Conservation (phyloP, 768 basidiomycete genomes). For the Pisolithus albus region DNA sequence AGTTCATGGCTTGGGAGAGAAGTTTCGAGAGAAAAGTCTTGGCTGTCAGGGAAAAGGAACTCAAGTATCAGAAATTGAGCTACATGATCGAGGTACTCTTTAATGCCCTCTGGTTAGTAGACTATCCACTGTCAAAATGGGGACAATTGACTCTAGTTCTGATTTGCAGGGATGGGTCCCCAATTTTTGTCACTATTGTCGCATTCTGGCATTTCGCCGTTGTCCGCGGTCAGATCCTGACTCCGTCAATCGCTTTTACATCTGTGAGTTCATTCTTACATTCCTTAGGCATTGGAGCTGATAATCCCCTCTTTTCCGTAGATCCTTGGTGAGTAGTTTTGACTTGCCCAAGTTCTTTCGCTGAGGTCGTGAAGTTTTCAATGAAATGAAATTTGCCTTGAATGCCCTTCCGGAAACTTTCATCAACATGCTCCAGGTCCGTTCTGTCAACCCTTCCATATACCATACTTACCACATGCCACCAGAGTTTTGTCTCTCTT, state of each 20-base stretch:
- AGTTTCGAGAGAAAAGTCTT: conserved; percentile 75
- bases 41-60: conserved; percentile 69
- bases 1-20: conserved; percentile 96
- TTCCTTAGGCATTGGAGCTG: not conserved
- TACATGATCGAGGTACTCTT: conserved; percentile 76
- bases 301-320: conserved; percentile 7
- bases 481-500: conserved; percentile 71
- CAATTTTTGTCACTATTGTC: conserved; percentile 53
- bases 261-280: conserved; percentile 32
- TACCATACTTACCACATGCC: not conserved
- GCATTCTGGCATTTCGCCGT: conserved; percentile 72
- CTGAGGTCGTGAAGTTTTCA: conserved; percentile 52
- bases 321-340: conserved; percentile 34
- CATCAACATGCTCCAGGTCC: conserved; percentile 80
- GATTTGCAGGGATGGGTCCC: conserved; percentile 35
- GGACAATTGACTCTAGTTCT: not conserved
- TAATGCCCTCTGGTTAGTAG: conserved; percentile 46
- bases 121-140: not conserved
- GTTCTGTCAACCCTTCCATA: not conserved
- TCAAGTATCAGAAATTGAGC: conserved; percentile 79
- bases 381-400: conserved; percentile 81
- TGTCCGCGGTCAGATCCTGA: conserved; percentile 57
- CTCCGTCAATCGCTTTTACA: conserved; percentile 83
- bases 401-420: conserved; percentile 87
- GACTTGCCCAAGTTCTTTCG: not conserved